Evolutionary conservation across 768 basidiomycete species (phyloP).

Genomic region (Austroboletus eburneus): DNA sequence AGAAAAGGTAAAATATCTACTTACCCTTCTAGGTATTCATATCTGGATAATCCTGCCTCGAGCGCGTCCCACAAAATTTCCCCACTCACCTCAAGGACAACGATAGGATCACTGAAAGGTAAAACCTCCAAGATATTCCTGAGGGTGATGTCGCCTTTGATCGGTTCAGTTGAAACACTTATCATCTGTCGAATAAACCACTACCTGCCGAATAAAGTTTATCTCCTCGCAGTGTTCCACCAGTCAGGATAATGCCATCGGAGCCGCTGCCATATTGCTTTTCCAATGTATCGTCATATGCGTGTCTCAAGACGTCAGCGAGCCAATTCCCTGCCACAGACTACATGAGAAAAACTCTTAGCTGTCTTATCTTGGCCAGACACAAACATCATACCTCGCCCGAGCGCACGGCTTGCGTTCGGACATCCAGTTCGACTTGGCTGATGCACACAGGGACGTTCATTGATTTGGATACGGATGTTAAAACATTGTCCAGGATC

Average conservation of each 20-base stretch:
- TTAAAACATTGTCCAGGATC: too few relatives aligned
- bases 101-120: conserved; percentile 81
- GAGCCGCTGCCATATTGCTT: conserved; percentile 59
- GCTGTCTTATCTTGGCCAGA: neutral
- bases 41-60: conserved; percentile 67
- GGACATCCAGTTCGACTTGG: too few relatives aligned
- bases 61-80: conserved; percentile 74
- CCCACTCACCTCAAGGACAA: conserved; percentile 80
- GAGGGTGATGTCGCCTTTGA: conserved; percentile 65
- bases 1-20: conserved; percentile 5
- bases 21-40: conserved; percentile 90
- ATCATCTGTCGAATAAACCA: neutral
- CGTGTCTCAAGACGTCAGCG: conserved; percentile 77
- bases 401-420: too few relatives aligned
- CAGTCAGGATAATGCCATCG: conserved; percentile 78
- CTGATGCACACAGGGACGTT: too few relatives aligned
- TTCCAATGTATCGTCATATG: conserved; percentile 70
- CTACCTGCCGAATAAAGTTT: conserved; percentile 78
- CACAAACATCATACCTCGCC: neutral
- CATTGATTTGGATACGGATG: too few relatives aligned
- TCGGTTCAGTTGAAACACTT: neutral
- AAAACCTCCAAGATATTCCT: conserved; percentile 87
- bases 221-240: conserved; percentile 84
- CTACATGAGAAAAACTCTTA: conserved; percentile 30
- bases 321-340: conserved; percentile 78